Evolutionary conservation across 2,329 filamentous ascomycete species (phyloP), one percentile per base, ranked within the genome.

Genomic region (Penicillium fuscoglaucum): DNA sequence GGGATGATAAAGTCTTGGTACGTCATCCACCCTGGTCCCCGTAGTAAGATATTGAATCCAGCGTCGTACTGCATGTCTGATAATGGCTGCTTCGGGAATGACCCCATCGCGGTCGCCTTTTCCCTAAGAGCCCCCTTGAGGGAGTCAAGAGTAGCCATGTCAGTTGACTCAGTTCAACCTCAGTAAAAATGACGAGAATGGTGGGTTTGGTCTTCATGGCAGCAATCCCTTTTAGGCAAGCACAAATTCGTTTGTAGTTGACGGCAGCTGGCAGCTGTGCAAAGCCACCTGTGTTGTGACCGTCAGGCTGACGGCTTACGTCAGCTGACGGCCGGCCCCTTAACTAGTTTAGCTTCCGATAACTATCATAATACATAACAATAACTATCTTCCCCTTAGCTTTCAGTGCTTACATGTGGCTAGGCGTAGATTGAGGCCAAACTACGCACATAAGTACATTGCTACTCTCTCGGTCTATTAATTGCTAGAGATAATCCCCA

Each of bases 1-100:
- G 64, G 62, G 9, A 64, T 71, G 33, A 85, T 79, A 68, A 58
- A 86, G 49, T 80, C 69, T 66, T 76, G 62, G 68, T 86, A 84
- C 0, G 64, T 75, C 2, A 29, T 46, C 54, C 47, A 58, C 15
- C 48, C 57, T 37, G 69, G 56, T 44, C 68, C 74, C 19, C 64
- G 66, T 21, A 71, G 2, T 1, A 86, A 69, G 50, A 77, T 70
- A 2, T 79, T 69, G 55, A 85, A 83, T 46, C 81, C 82, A 54
- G 68, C 68, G 59, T 70, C 75, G 67, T 85, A 85, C 54, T 85
- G 71, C 45, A 55, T 51, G n/a, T 84, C 78, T 15, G 61, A 66
- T 10, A 66, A 44, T n/a, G 49, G 52, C 41, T 52, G 33, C 26
- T 33, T 43, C 5, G 33, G 28, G 5, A 13, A 53, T 26, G 51